A percentile compares a stretch with the other conserved stretches of the same genome.
Evolutionary conservation across 331 rosid genomes (phyloP).

Genomic region (Pyrus hybrid): DNA sequence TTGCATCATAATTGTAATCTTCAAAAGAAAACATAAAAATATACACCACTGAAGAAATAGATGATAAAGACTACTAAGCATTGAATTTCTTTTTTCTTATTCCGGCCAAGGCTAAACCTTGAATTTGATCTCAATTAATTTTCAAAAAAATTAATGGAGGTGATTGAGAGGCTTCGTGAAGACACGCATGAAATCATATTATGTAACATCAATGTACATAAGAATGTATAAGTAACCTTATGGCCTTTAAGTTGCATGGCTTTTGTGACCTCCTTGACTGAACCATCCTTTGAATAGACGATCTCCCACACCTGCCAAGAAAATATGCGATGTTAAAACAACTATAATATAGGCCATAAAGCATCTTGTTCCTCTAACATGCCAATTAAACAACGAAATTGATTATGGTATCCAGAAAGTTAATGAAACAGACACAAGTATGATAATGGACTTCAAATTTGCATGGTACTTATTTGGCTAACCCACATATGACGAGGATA

Average conservation of each 20-base stretch:
- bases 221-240: constrained; percentile 49
- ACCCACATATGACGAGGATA: not conserved
- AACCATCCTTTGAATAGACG: constrained; percentile 87
- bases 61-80: not conserved
- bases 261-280: constrained; percentile 78
- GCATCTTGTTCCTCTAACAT: not conserved
- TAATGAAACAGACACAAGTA: not conserved
- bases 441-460: not conserved
- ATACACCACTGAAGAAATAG: not conserved
- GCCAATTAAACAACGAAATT: not conserved
- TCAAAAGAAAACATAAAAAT: not conserved
- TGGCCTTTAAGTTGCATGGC: constrained; percentile 99
- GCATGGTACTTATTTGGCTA: not conserved
- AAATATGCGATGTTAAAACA: not conserved
- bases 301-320: constrained; percentile 83
- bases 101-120: not conserved
- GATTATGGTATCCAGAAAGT: not conserved
- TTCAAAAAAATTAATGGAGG: not conserved
- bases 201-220: not conserved
- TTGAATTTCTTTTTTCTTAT: not conserved
- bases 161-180: not conserved
- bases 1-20: not conserved
- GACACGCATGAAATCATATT: not conserved
- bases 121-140: not conserved
- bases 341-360: not conserved